Evolutionary conservation across 2,329 filamentous ascomycete genomes (phyloP).

Genomic region (Alternaria conjuncta): DNA sequence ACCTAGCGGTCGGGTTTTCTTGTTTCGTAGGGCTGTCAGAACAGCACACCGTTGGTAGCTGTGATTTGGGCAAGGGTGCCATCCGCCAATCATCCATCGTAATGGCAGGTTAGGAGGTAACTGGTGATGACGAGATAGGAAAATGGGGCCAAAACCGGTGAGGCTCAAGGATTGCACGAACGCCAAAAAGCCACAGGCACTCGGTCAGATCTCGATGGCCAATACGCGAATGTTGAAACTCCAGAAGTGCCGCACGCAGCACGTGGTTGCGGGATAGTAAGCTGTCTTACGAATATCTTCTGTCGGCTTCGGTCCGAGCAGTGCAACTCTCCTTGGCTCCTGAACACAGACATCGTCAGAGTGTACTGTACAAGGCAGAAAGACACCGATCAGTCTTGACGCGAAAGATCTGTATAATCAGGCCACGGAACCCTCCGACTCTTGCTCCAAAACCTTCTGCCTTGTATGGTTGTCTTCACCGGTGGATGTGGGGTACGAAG

Average conservation of each 20-base stretch:
- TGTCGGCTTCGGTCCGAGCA: constrained; percentile 1
- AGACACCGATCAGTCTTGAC: constrained; percentile 4
- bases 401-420: constrained; percentile 17
- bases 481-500: constrained; percentile 39
- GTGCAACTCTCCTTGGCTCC: neutral
- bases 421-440: constrained; percentile 15
- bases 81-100: constrained; percentile 1
- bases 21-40: neutral
- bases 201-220: neutral
- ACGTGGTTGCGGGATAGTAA: neutral
- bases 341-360: constrained; percentile 15
- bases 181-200: constrained; percentile 9
- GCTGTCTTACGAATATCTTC: constrained; percentile 13
- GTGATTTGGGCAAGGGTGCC: neutral
- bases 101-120: constrained; percentile 1
- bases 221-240: neutral
- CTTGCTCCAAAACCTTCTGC: constrained; percentile 32
- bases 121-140: constrained; percentile 21
- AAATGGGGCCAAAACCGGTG: constrained; percentile 33
- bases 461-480: constrained; percentile 38
- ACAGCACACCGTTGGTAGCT: neutral
- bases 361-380: constrained; percentile 20
- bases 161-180: constrained; percentile 16
- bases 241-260: neutral
- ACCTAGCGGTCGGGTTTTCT: constrained; percentile 1